Conservation (phyloP, 257 asterid genomes). For the Solanum bulbocastanum region DNA sequence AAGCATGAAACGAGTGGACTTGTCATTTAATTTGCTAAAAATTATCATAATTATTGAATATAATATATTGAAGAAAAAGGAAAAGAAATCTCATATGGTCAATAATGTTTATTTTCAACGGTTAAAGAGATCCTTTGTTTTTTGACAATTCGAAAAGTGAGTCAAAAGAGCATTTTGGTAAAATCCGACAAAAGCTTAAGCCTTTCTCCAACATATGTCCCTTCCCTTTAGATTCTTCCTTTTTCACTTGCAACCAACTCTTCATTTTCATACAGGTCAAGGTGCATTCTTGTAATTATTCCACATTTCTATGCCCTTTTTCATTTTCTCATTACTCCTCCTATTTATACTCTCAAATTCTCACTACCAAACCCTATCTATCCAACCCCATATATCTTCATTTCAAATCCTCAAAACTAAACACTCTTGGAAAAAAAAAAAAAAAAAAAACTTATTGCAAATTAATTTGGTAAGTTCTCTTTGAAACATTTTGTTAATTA, state of each 20-base stretch:
- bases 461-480: background rate
- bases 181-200: conserved; percentile 55
- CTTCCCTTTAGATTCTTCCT: conserved; percentile 27
- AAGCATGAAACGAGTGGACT: background rate
- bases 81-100: conserved; percentile 20
- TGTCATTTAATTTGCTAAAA: background rate
- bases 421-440: background rate
- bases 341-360: conserved; percentile 14
- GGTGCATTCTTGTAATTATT: conserved; percentile 17
- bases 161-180: conserved; percentile 82
- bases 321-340: background rate
- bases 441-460: background rate
- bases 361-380: background rate
- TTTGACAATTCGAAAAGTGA: conserved; percentile 33
- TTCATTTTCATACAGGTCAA: conserved; percentile 30
- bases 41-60: conserved; percentile 2
- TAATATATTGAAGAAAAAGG: conserved; percentile 11
- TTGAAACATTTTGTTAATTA: background rate
- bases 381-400: background rate
- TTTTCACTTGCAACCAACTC: conserved; percentile 22
- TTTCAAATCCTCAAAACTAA: background rate
- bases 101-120: conserved; percentile 40
- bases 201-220: conserved; percentile 48
- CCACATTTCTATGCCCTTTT: background rate
- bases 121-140: conserved; percentile 12